phyloP scores from a whole-genome alignment of 306 rosid genomes.

The Spatholobus suberectus region DNA sequence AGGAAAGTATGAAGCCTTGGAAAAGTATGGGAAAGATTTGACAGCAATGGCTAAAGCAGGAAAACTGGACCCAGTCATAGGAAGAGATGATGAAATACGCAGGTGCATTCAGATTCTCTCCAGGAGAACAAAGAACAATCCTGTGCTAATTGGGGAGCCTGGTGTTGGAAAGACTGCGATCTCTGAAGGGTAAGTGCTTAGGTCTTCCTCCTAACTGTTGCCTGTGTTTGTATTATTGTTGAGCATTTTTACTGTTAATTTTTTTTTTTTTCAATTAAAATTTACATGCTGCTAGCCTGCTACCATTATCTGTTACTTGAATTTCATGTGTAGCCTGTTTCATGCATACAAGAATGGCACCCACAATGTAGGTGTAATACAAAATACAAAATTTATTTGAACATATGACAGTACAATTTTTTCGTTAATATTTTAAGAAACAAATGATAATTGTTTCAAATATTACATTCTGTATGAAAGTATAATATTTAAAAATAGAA shows the following conservation, averaged over 20 bases:
- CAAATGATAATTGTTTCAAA: neutral
- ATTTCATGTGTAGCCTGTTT: neutral
- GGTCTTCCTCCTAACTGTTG: conserved; percentile 23
- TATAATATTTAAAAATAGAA: neutral
- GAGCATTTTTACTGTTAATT: neutral
- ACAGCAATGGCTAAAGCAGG: conserved; percentile 96
- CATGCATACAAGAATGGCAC: conserved; percentile 16
- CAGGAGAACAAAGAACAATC: conserved; percentile 98
- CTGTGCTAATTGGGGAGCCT: conserved; percentile 98
- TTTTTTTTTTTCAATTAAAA: neutral
- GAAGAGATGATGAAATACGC: conserved; percentile 99
- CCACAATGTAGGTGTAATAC: neutral
- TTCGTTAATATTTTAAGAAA: neutral
- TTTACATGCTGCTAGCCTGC: neutral
- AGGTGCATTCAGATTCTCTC: conserved; percentile 99
- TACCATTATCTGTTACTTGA: neutral
- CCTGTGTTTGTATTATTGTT: neutral
- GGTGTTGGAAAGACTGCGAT: conserved; percentile 99
- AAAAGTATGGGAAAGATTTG: conserved; percentile 96
- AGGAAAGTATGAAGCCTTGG: conserved; percentile 96
- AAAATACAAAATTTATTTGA: neutral
- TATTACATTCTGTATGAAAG: neutral
- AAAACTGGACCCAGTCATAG: conserved; percentile 98
- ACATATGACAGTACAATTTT: neutral
- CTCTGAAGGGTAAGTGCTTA: conserved; percentile 87